Percentiles rank a stretch among this genome's conserved stretches.
Conservation (phyloP, 768 basidiomycete genomes). For the Amanita polypyramis region DNA sequence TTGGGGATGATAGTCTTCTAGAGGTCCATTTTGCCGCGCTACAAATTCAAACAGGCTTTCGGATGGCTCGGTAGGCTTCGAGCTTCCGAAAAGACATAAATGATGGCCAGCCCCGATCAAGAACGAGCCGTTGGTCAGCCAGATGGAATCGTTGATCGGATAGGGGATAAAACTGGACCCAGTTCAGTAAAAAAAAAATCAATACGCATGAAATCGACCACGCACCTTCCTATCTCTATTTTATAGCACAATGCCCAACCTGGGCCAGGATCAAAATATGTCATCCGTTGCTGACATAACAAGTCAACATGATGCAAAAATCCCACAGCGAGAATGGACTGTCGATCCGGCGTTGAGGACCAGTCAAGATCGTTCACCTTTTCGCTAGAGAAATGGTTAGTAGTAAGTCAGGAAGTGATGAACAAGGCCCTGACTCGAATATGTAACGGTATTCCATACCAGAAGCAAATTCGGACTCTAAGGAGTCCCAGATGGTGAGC, state of each 20-base stretch:
- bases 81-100: slow-evolving; percentile 61
- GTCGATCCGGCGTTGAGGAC: slow-evolving; percentile 83
- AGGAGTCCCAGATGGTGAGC: slow-evolving; percentile 94
- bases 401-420: not conserved
- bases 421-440: slow-evolving; percentile 38
- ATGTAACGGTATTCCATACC: slow-evolving; percentile 70
- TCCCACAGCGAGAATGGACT: slow-evolving; percentile 87
- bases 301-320: slow-evolving; percentile 71
- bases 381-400: slow-evolving; percentile 25
- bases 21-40: slow-evolving; percentile 73
- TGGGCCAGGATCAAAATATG: slow-evolving; percentile 76
- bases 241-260: slow-evolving; percentile 68
- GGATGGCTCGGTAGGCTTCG: slow-evolving; percentile 8
- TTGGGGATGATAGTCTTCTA: slow-evolving; percentile 89
- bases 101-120: slow-evolving; percentile 78
- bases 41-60: slow-evolving; percentile 75
- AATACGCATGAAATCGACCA: slow-evolving; percentile 2
- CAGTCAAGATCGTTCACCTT: slow-evolving; percentile 80
- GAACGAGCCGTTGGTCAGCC: slow-evolving; percentile 77
- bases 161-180: slow-evolving; percentile 61
- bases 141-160: slow-evolving; percentile 82
- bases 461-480: slow-evolving; percentile 85
- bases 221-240: slow-evolving; percentile 56
- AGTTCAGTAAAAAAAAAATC: slow-evolving; percentile 1
- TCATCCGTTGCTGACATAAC: slow-evolving; percentile 90